Evolutionary conservation across 352 stramenopile genomes (phyloP).

Genomic region (Pythium periplocum): DNA sequence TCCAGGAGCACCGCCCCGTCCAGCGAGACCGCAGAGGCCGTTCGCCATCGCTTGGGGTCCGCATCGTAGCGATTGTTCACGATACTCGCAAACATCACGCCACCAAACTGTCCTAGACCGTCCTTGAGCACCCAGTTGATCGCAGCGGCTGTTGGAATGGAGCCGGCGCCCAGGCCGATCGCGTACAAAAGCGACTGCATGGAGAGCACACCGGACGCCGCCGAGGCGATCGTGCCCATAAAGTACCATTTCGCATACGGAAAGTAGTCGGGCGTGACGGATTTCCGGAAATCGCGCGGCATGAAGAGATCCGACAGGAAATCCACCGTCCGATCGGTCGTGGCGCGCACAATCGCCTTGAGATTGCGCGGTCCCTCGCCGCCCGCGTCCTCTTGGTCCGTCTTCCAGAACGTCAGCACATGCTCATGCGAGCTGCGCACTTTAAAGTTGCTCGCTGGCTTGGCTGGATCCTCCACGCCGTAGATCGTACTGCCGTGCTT

Average conservation of each 20-base stretch:
- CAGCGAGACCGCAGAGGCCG: constrained; percentile 87
- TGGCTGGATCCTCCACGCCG: constrained; percentile 4
- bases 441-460: constrained; percentile 4
- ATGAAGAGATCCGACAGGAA: constrained; percentile 84
- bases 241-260: constrained; percentile 88
- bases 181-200: constrained; percentile 94
- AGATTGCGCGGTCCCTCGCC: constrained; percentile 3
- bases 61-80: constrained; percentile 92
- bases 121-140: constrained; percentile 98
- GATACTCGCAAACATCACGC: constrained; percentile 91
- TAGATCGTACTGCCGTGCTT: constrained; percentile 33
- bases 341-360: constrained; percentile 19
- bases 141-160: constrained; percentile 85
- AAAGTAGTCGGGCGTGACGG: constrained; percentile 82
- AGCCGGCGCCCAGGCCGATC: constrained; percentile 88
- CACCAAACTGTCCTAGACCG: constrained; percentile 94
- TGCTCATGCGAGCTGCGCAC: constrained; percentile 32
- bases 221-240: constrained; percentile 68
- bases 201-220: constrained; percentile 85
- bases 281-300: constrained; percentile 81
- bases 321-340: constrained; percentile 32
- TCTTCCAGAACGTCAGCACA: constrained; percentile 27
- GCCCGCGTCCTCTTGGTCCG: constrained; percentile 7
- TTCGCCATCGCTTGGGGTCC: constrained; percentile 92
- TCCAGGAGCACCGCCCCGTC: constrained; percentile 92